phyloP scores from a whole-genome alignment of 2,329 filamentous ascomycete species.

The Calonectria leucothoes region DNA sequence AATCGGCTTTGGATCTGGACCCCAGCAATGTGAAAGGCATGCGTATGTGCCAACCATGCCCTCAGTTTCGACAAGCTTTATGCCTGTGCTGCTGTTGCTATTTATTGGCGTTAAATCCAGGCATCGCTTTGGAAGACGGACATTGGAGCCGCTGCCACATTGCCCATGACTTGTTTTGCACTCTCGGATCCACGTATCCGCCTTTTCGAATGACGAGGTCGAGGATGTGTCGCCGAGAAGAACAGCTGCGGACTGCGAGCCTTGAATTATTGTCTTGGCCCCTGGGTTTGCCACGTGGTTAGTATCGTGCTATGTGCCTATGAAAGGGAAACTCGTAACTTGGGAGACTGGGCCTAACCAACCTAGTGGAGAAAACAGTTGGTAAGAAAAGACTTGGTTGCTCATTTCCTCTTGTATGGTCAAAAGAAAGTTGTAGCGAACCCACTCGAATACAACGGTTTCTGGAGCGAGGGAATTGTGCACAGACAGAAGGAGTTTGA shows the following conservation, averaged over 20 bases:
- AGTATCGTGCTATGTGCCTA: not conserved
- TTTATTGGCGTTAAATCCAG: not conserved
- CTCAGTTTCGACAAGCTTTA: slow-evolving; percentile 3
- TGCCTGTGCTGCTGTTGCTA: not conserved
- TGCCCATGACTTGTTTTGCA: not conserved
- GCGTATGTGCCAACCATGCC: slow-evolving; percentile 7
- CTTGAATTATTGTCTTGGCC: not conserved
- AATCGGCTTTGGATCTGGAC: not conserved
- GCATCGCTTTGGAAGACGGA: not conserved
- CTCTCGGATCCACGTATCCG: not conserved
- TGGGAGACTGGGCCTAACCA: not conserved
- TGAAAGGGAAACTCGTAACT: not conserved
- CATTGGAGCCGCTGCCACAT: not conserved
- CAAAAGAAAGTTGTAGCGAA: not conserved
- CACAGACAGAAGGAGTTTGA: not conserved
- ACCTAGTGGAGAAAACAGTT: slow-evolving; percentile 4
- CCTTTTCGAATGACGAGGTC: not conserved
- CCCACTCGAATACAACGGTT: not conserved
- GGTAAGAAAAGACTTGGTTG: not conserved
- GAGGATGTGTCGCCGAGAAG: slow-evolving; percentile 3
- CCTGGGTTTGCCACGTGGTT: not conserved
- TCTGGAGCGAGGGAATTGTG: not conserved
- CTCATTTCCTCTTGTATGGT: not conserved
- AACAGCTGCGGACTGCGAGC: not conserved
- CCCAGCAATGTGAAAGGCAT: slow-evolving; percentile 16